Evolutionary conservation across 305 asterid species (phyloP).

Genomic region (Plantago rigida): DNA sequence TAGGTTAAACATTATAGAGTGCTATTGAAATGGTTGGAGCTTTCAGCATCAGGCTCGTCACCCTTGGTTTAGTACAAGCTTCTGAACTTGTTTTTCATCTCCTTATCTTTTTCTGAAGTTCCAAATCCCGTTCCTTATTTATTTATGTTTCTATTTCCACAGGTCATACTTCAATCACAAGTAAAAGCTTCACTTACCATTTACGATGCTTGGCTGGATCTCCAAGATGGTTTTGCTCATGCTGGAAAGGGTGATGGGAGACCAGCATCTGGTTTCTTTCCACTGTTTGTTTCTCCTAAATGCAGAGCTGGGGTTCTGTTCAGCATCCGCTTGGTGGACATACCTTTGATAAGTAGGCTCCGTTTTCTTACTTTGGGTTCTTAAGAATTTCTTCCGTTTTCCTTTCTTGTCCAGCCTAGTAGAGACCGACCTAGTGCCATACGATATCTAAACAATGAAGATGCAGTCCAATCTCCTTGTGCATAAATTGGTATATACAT

Average conservation of each 20-base stretch:
- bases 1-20: too few species aligned
- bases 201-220: slow-evolving; percentile 87
- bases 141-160: slow-evolving; percentile 13
- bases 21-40: not conserved
- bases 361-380: slow-evolving; percentile 1
- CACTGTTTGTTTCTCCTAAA: slow-evolving; percentile 66
- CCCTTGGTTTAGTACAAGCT: not conserved
- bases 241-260: slow-evolving; percentile 61
- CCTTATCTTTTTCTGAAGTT: slow-evolving; percentile 12
- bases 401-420: slow-evolving; percentile 19
- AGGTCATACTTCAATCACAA: slow-evolving; percentile 92
- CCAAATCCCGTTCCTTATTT: not conserved
- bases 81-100: not conserved
- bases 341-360: slow-evolving; percentile 40
- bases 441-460: slow-evolving; percentile 21
- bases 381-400: slow-evolving; percentile 19
- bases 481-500: slow-evolving; percentile 3
- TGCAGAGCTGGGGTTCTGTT: slow-evolving; percentile 82
- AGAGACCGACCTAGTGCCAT: slow-evolving; percentile 3
- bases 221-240: slow-evolving; percentile 85
- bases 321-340: slow-evolving; percentile 53
- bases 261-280: slow-evolving; percentile 73
- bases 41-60: not conserved
- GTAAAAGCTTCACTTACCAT: slow-evolving; percentile 81
- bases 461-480: slow-evolving; percentile 11